Evolutionary conservation across 2,329 filamentous ascomycete genomes (phyloP).

Genomic region (Trichophyton rubrum): DNA sequence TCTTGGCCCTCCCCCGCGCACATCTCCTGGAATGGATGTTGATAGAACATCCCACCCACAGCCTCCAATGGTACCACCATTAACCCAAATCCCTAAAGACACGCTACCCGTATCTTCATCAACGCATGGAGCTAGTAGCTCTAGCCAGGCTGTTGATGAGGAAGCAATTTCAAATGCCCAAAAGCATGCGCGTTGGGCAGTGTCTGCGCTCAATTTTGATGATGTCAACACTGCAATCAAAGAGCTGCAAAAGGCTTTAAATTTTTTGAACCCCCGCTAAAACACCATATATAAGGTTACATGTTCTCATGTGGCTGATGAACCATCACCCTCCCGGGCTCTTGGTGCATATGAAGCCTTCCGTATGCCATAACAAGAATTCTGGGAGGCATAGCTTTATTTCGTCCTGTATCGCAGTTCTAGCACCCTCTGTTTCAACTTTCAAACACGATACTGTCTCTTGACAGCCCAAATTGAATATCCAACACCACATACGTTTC

Average conservation of each 20-base stretch:
- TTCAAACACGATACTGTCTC: background rate
- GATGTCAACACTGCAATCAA: slow-evolving; percentile 81
- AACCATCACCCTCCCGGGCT: background rate
- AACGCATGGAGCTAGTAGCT: slow-evolving; percentile 13
- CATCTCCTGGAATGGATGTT: slow-evolving; percentile 4
- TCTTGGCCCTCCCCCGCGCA: slow-evolving; percentile 14
- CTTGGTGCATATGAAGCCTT: background rate
- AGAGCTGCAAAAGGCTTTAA: slow-evolving; percentile 65
- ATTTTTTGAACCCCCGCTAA: slow-evolving; percentile 52
- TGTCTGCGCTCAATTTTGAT: slow-evolving; percentile 92
- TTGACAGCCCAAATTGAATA: background rate
- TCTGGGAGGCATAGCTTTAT: background rate
- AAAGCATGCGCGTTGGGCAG: slow-evolving; percentile 94
- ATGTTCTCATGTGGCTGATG: background rate
- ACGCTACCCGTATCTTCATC: slow-evolving; percentile 6
- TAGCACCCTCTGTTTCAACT: background rate
- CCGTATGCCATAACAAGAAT: background rate
- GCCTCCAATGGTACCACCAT: slow-evolving; percentile 4
- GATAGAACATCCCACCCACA: slow-evolving; percentile 5
- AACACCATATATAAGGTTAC: background rate
- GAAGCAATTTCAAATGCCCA: slow-evolving; percentile 68
- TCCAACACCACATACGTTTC: background rate
- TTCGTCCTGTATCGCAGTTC: too few species aligned
- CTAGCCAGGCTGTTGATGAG: slow-evolving; percentile 43
- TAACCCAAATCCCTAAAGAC: background rate